These are phyloP conservation scores for Juncus effusus DNA, from an alignment of 176 grass and related monocot genomes.

Conservation along the genomic window DNA sequence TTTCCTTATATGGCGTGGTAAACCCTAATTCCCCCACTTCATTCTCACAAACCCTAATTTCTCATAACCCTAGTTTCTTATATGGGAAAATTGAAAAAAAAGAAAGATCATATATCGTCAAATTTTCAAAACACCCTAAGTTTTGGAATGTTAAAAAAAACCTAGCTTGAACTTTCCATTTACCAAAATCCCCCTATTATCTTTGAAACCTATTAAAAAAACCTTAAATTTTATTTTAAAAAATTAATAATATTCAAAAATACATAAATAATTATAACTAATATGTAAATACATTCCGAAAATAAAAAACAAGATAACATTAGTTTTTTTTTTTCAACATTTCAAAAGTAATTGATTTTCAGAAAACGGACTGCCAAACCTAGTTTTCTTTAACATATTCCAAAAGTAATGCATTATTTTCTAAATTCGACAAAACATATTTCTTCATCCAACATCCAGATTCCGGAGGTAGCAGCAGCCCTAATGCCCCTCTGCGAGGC, in stretches of 20 bases:
- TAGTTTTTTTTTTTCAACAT: neutral
- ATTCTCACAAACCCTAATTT: neutral
- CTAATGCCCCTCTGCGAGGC: conserved; percentile 97
- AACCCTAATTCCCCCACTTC: conserved; percentile 10
- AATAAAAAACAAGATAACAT: too few relatives aligned
- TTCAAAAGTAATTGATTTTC: neutral
- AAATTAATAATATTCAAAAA: too few relatives aligned
- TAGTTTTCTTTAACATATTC: neutral
- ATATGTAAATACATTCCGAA: too few relatives aligned
- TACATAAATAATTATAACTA: too few relatives aligned
- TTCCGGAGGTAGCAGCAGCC: conserved; percentile 81
- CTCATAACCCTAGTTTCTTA: conserved; percentile 8
- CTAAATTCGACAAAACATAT: conserved; percentile 18
- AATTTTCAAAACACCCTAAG: neutral
- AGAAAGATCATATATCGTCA: neutral
- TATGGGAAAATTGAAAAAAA: neutral
- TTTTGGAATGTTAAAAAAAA: neutral
- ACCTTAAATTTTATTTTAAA: too few relatives aligned
- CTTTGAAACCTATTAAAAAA: too few relatives aligned
- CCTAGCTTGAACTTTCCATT: neutral
- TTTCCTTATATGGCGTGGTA: conserved; percentile 95
- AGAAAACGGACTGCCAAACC: too few relatives aligned
- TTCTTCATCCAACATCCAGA: conserved; percentile 35
- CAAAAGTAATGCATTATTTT: conserved; percentile 14
- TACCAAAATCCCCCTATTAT: too few relatives aligned